These are phyloP conservation scores for Penicillium sclerotigenum DNA, from an alignment of 2,329 filamentous ascomycete species.

Conservation along the genomic window DNA sequence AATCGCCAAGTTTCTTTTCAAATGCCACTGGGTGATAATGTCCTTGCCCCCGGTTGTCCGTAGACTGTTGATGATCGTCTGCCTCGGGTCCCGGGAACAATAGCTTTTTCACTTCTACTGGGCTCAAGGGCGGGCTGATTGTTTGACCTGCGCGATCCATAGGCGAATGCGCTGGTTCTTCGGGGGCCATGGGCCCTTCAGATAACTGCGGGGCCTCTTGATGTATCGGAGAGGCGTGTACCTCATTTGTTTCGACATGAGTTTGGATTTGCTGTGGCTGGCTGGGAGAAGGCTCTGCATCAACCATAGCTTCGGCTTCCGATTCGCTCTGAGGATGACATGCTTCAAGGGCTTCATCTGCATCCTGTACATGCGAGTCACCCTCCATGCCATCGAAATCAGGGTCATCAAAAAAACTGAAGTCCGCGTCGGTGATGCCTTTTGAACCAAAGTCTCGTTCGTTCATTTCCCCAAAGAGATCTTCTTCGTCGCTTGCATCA, in stretches of 20 bases:
- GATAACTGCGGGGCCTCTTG: not conserved
- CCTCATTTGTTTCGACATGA: not conserved
- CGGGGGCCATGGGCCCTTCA: constrained; percentile 4
- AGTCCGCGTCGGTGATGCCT: constrained; percentile 60
- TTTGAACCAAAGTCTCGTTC: constrained; percentile 53
- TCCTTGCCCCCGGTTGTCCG: constrained; percentile 33
- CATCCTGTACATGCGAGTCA: constrained; percentile 12
- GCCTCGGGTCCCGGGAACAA: constrained; percentile 37
- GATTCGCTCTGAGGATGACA: constrained; percentile 8
- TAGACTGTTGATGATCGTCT: constrained; percentile 2
- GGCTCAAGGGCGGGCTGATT: constrained; percentile 42
- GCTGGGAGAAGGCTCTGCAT: constrained; percentile 1
- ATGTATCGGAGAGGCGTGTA: not conserved
- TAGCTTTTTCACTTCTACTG: constrained; percentile 43
- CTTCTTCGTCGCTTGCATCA: constrained; percentile 48
- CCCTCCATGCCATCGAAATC: constrained; percentile 31
- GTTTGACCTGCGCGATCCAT: constrained; percentile 24
- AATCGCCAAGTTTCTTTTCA: constrained; percentile 45
- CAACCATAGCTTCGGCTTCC: constrained; percentile 11
- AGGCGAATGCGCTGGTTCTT: constrained; percentile 12
- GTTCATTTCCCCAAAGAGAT: constrained; percentile 58
- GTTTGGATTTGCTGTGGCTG: not conserved
- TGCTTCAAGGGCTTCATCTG: constrained; percentile 15
- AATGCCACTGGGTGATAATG: constrained; percentile 54
- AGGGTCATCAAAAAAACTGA: constrained; percentile 62